Evolutionary conservation across 2,329 filamentous ascomycete species (phyloP).

Genomic region (Microsporum ferrugineum): DNA sequence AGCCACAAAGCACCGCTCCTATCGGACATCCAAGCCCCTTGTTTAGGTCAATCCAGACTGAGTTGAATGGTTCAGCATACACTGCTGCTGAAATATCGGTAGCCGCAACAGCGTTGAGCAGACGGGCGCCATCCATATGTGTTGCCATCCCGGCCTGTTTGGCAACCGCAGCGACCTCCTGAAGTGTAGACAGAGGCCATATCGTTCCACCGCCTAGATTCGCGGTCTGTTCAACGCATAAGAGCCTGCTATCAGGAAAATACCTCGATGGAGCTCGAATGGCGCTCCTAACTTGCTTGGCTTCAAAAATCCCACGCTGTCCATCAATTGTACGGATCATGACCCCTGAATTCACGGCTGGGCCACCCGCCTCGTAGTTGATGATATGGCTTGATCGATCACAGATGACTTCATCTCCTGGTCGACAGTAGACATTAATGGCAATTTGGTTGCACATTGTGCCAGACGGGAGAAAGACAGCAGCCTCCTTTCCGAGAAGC

Average conservation of each 20-base stretch:
- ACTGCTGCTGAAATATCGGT: conserved; percentile 52
- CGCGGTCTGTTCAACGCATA: conserved; percentile 46
- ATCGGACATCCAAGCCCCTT: conserved; percentile 68
- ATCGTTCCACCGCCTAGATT: conserved; percentile 67
- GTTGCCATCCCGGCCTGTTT: conserved; percentile 48
- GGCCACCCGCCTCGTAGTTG: conserved; percentile 14
- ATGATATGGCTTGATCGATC: conserved; percentile 14
- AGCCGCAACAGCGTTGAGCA: conserved; percentile 64
- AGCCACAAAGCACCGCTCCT: conserved; percentile 48
- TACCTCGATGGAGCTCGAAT: conserved; percentile 3
- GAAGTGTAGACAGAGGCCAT: conserved; percentile 57
- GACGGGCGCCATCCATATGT: conserved; percentile 62
- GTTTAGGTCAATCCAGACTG: conserved; percentile 58
- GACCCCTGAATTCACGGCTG: conserved; percentile 30
- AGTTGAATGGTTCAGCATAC: conserved; percentile 56
- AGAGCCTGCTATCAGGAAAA: conserved; percentile 20
- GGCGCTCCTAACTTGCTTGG: neutral
- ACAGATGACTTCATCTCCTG: conserved; percentile 14
- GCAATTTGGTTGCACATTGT: conserved; percentile 20
- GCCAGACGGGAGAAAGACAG: conserved; percentile 16
- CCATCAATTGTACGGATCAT: conserved; percentile 33
- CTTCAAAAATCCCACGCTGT: neutral
- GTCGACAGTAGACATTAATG: conserved; percentile 10
- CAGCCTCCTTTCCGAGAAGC: conserved; percentile 14
- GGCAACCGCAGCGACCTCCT: conserved; percentile 55